phyloP scores from a whole-genome alignment of 768 basidiomycete species.

The Lactarius vividus region DNA sequence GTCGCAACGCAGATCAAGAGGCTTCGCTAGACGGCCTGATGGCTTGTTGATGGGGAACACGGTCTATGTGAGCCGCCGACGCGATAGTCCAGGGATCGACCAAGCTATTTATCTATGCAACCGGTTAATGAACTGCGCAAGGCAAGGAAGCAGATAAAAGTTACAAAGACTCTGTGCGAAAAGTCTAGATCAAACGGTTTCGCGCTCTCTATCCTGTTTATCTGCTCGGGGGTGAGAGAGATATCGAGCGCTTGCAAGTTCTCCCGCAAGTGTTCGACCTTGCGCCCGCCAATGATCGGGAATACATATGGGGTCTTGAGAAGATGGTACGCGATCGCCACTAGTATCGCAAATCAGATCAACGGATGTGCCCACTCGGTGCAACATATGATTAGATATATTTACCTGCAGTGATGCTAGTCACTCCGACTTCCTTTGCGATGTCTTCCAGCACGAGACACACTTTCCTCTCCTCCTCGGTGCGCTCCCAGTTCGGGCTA shows the following conservation, averaged over 20 bases:
- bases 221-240: slow-evolving; percentile 40
- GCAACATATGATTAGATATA: neutral
- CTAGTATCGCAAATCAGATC: slow-evolving; percentile 29
- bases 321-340: slow-evolving; percentile 52
- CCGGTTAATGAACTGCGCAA: neutral
- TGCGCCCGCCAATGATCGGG: slow-evolving; percentile 51
- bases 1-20: neutral
- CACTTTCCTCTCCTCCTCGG: slow-evolving; percentile 22
- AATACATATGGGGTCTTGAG: slow-evolving; percentile 51
- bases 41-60: neutral
- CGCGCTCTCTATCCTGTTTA: slow-evolving; percentile 44
- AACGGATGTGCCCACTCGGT: neutral
- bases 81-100: neutral
- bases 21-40: neutral
- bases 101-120: neutral
- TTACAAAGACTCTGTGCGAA: slow-evolving; percentile 27
- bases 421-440: slow-evolving; percentile 48
- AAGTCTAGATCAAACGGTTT: slow-evolving; percentile 43
- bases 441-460: slow-evolving; percentile 40
- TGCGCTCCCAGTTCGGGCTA: slow-evolving; percentile 18
- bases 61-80: neutral
- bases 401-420: slow-evolving; percentile 47
- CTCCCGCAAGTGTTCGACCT: slow-evolving; percentile 48
- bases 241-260: slow-evolving; percentile 54
- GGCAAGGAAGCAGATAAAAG: neutral